Evolutionary conservation across 78 protist genomes (phyloP).

Genomic region (Guillardia theta): DNA sequence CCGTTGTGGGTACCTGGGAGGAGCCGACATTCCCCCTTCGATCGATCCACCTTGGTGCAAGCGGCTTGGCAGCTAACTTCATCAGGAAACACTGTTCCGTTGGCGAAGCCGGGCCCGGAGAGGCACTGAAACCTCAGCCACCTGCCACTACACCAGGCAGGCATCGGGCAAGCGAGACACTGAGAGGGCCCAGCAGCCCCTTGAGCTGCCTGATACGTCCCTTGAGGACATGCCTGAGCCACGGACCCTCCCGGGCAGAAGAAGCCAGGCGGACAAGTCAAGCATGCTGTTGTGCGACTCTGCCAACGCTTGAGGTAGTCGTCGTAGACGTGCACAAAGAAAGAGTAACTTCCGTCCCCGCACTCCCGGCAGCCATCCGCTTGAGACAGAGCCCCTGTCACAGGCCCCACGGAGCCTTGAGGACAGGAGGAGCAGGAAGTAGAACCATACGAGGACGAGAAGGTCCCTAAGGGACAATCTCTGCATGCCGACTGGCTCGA

Average conservation of each 20-base stretch:
- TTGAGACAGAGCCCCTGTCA: neutral
- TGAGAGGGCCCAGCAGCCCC: neutral
- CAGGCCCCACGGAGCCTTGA: neutral
- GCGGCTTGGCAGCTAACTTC: neutral
- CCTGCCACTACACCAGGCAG: neutral
- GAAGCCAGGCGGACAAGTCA: neutral
- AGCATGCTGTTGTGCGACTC: neutral
- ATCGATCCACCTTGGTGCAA: neutral
- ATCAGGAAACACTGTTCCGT: neutral
- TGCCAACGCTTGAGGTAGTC: neutral
- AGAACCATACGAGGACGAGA: neutral
- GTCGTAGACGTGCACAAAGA: neutral
- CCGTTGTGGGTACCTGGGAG: neutral
- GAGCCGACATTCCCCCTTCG: neutral
- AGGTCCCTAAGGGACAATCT: neutral
- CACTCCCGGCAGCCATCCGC: conserved; percentile 5
- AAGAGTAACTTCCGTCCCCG: neutral
- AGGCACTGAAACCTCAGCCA: neutral
- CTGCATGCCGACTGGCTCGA: neutral
- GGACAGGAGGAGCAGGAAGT: neutral
- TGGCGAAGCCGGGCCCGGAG: neutral
- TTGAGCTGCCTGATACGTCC: neutral
- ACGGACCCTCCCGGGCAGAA: neutral
- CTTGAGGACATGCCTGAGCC: neutral
- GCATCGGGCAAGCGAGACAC: neutral